Conservation (phyloP, 306 rosid species). For the Purshia tridentata region DNA sequence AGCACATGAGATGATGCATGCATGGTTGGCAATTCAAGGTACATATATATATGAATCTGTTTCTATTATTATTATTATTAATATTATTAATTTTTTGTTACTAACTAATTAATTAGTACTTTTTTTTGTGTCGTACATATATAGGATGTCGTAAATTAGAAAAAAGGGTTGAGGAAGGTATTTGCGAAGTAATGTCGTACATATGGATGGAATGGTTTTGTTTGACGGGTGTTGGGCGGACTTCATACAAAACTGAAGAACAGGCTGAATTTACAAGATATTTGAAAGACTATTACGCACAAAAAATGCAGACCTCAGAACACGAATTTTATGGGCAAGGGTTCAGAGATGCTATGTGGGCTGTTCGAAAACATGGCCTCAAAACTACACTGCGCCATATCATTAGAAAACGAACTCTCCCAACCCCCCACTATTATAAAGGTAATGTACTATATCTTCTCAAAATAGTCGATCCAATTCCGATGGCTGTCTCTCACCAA, state of each 20-base stretch:
- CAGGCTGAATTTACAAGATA: neutral
- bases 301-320: neutral
- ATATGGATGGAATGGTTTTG: neutral
- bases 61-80: too few relatives aligned
- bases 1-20: slow-evolving; percentile 8
- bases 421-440: too few relatives aligned
- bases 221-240: neutral
- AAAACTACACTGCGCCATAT: neutral
- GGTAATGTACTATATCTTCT: too few relatives aligned
- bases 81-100: neutral
- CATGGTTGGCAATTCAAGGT: neutral
- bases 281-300: neutral
- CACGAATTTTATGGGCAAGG: neutral
- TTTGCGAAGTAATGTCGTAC: neutral
- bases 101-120: neutral
- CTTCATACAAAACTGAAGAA: neutral
- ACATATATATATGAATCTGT: too few relatives aligned
- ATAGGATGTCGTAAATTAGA: neutral
- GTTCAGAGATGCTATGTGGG: neutral
- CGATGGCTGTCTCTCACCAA: too few relatives aligned
- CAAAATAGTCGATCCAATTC: too few relatives aligned
- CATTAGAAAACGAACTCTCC: too few relatives aligned
- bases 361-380: neutral
- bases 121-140: too few relatives aligned
- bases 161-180: neutral